Percentiles rank a stretch among this genome's conserved stretches.
Evolutionary conservation across 495 filamentous ascomycete species (phyloP).

Genomic region (Filosporella fistucella): DNA sequence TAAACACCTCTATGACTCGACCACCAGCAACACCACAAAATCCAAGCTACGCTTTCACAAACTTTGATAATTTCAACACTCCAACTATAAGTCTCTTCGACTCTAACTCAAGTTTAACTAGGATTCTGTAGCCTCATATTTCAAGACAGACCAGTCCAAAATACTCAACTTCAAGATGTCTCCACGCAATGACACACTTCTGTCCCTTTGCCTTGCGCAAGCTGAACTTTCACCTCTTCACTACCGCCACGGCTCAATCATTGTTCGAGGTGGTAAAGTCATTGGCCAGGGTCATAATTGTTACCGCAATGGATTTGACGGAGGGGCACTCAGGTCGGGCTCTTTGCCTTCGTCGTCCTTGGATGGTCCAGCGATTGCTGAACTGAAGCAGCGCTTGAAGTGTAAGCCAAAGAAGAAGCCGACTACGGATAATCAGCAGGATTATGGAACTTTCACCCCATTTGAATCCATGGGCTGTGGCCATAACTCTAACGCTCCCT

Average conservation of each 20-base stretch:
- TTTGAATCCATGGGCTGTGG: conserved; percentile 16
- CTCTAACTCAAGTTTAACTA: too few relatives aligned
- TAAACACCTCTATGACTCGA: too few relatives aligned
- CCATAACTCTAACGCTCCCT: conserved; percentile 29
- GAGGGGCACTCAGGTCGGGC: conserved; percentile 44
- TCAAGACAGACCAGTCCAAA: too few relatives aligned
- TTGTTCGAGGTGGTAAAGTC: conserved; percentile 47
- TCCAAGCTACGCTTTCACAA: too few relatives aligned
- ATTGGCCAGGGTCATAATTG: conserved; percentile 46
- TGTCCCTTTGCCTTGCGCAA: conserved; percentile 47
- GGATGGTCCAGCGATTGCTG: conserved; percentile 25
- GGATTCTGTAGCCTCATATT: too few relatives aligned
- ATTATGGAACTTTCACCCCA: conserved; percentile 11
- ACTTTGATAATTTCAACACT: too few relatives aligned
- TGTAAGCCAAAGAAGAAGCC: conserved; percentile 30
- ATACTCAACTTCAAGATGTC: conserved; percentile 20
- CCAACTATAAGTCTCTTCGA: too few relatives aligned
- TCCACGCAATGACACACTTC: conserved; percentile 31
- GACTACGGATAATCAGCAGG: conserved; percentile 21
- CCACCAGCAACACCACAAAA: too few relatives aligned
- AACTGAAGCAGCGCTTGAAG: conserved; percentile 27
- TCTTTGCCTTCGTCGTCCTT: conserved; percentile 24
- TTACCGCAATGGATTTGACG: conserved; percentile 41
- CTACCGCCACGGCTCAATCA: conserved; percentile 45
- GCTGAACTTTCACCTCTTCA: conserved; percentile 42